A percentile compares a stretch with the other conserved stretches of the same genome.
Evolutionary conservation across 768 basidiomycete species (phyloP).

Genomic region (Lactarius psammicola): DNA sequence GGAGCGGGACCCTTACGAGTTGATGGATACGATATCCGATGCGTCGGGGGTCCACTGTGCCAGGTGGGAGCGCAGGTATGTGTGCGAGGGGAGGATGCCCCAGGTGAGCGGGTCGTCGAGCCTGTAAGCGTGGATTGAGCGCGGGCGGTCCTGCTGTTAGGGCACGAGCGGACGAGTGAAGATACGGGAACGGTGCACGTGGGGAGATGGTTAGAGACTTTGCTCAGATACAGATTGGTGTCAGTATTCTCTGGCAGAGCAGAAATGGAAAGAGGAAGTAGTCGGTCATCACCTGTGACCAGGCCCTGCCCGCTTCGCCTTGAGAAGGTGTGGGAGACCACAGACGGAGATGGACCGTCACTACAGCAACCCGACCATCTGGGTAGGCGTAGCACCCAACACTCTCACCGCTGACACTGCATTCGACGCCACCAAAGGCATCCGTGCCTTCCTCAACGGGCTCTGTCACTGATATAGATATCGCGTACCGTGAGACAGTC

Average conservation of each 20-base stretch:
- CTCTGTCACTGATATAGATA: no score
- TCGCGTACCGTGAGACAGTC: no score
- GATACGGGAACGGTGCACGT: slow-evolving; percentile 51
- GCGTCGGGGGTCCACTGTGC: slow-evolving; percentile 93
- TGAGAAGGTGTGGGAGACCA: slow-evolving; percentile 62
- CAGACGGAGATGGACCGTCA: slow-evolving; percentile 68
- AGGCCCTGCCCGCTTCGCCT: slow-evolving; percentile 66
- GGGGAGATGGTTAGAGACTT: slow-evolving; percentile 93
- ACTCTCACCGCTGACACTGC: no score
- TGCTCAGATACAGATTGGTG: no score
- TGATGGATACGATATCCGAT: slow-evolving; percentile 92
- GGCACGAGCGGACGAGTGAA: slow-evolving; percentile 19
- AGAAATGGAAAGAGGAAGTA: no score
- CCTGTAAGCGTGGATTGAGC: slow-evolving; percentile 38
- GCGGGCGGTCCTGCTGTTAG: background rate
- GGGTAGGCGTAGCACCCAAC: no score
- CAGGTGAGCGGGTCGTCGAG: slow-evolving; percentile 82
- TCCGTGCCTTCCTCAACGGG: no score
- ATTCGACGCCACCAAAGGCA: no score
- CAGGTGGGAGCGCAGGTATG: slow-evolving; percentile 55
- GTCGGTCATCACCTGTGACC: no score
- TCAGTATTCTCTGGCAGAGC: no score
- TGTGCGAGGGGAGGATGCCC: slow-evolving; percentile 72
- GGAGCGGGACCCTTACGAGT: slow-evolving; percentile 60
- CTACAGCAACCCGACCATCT: no score